Base-by-base conservation (phyloP, 257 asterid species). In the Scutellaria barbata region DNA sequence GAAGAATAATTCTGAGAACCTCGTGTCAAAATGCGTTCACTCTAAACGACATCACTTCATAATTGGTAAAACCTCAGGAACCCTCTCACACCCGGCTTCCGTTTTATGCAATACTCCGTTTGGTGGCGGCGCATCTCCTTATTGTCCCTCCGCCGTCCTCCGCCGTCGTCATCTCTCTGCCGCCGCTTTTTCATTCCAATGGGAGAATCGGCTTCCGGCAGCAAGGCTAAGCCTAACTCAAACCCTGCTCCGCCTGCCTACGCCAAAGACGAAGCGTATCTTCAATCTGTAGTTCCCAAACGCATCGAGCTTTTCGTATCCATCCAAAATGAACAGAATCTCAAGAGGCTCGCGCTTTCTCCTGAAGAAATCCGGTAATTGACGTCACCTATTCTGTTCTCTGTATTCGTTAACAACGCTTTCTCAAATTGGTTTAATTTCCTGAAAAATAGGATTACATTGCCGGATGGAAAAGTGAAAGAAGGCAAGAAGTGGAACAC, bases 401-500 rank as follows among this genome's bases (percentile, higher is more conserved):
- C 8, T 66, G 66, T 41, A 37, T 50, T 43, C 11, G n/a, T 60
- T 33, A 20, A 50, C 5, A 17, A 10, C 33, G 12, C 12, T 2
- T 68, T 73, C 11, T 46, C 57, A 20, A 18, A 0, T 72, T 68
- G 54, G n/a, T 50, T 10, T 71, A 4, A 45, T 69, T 62, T 62
- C 7, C 7, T 7, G 60, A 54, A 41, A 20, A n/a, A 62, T 68
- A 95, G 98, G 88, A 83, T 95, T 47, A 77, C 79, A 5, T 75
- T 95, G 73, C 92, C 84, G 17, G 89, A 92, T 74, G 96, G 92
- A 76, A 79, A 82, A 40, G 92, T 88, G 77, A 95, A 83, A 82
- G 98, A 86, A 74, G 99, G 98, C 58, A 88, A 80, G 85, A 90
- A 92, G 61, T 92, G 95, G 96, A 88, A 78, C 73, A 88, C 99